A percentile compares a stretch with the other conserved stretches of the same genome.
Conservation (phyloP, 768 basidiomycete genomes). For the Mycena sanguinolenta region DNA sequence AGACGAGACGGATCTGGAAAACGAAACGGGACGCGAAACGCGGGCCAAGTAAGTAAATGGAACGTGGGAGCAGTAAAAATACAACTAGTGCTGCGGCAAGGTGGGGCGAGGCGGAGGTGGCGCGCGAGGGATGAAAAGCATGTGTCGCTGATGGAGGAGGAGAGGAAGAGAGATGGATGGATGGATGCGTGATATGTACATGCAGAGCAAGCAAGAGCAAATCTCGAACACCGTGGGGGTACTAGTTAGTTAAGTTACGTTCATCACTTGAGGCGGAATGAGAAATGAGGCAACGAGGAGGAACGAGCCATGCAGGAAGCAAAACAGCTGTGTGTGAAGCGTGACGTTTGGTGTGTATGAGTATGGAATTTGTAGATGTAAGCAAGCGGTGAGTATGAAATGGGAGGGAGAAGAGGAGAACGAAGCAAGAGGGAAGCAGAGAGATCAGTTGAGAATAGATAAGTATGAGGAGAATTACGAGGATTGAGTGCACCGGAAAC, state of each 20-base stretch:
- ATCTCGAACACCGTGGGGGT: not conserved
- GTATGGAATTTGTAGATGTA: too few relatives aligned
- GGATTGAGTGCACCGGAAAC: not conserved
- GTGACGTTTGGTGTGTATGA: too few relatives aligned
- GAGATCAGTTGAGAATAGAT: not conserved
- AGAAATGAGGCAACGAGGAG: too few relatives aligned
- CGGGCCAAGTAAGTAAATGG: not conserved
- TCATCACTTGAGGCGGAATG: too few relatives aligned
- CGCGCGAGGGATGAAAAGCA: too few relatives aligned
- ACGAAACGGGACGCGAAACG: not conserved
- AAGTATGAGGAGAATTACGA: not conserved
- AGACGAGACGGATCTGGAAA: not conserved
- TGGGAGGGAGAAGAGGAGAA: not conserved
- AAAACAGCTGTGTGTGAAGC: too few relatives aligned
- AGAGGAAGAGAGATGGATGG: not conserved
- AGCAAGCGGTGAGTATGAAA: not conserved
- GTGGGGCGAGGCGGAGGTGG: not conserved
- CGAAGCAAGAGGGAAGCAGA: not conserved
- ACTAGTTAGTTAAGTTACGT: not conserved
- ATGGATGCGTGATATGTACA: constrained; percentile 19
- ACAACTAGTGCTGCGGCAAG: constrained; percentile 19
- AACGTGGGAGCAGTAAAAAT: constrained; percentile 3
- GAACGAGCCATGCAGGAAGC: not conserved
- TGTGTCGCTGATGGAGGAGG: not conserved
- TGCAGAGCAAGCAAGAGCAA: too few relatives aligned